Percentiles rank a stretch among this genome's conserved stretches.
Conservation (phyloP, 768 basidiomycete genomes). For the Rhizopogon roseolus region DNA sequence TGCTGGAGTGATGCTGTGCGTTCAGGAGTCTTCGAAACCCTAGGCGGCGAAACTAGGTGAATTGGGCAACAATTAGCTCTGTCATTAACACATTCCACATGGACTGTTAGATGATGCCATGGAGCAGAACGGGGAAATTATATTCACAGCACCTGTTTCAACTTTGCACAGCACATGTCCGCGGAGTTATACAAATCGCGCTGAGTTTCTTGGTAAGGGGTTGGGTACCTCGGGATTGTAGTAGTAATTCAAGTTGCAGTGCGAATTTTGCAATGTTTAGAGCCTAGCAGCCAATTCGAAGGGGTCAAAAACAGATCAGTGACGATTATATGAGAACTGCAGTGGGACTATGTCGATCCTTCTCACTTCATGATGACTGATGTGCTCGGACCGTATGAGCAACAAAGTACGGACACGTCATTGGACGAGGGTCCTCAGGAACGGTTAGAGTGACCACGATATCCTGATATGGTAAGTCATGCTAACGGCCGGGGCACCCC, state of each 20-base stretch:
- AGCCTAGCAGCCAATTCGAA: neutral
- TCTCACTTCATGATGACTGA: neutral
- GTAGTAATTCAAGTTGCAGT: neutral
- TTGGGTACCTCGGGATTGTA: neutral
- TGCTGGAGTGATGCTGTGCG: neutral
- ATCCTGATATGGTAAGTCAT: conserved; percentile 18
- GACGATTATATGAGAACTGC: neutral
- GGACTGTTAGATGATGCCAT: neutral
- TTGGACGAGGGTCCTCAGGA: conserved; percentile 6
- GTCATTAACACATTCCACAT: neutral
- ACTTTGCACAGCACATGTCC: neutral
- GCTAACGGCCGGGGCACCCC: conserved; percentile 15
- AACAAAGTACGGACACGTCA: conserved; percentile 15
- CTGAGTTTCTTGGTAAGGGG: neutral
- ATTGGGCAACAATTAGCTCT: neutral
- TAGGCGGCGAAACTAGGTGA: neutral
- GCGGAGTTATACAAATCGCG: neutral
- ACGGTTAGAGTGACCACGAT: conserved; percentile 12
- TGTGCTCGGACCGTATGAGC: neutral
- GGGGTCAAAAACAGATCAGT: neutral
- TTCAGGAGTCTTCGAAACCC: neutral
- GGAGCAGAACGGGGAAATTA: neutral
- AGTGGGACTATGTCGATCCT: neutral
- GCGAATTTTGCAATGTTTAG: neutral
- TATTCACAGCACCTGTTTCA: neutral